Conservation (phyloP, 805 yeast species). For the Cyberlindnera amylophila region DNA sequence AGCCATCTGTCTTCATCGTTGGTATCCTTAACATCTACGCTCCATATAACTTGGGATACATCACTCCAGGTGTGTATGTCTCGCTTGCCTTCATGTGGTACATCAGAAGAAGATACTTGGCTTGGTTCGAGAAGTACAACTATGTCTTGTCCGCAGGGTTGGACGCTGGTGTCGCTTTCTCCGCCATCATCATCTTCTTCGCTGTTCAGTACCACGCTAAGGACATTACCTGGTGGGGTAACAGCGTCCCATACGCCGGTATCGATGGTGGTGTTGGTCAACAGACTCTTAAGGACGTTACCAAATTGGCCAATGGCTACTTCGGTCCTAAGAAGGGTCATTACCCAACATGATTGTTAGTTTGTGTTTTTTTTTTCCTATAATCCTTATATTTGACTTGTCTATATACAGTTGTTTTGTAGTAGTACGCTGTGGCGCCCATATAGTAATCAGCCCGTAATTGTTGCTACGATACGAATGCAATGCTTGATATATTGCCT, state of each 20-base stretch:
- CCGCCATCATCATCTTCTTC: conserved; percentile 26
- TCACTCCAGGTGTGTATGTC: conserved; percentile 28
- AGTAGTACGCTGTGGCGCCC: too few species aligned
- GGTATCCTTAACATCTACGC: conserved; percentile 45
- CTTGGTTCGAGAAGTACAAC: conserved; percentile 49
- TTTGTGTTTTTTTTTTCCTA: too few species aligned
- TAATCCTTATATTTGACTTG: too few species aligned
- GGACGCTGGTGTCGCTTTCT: conserved; percentile 23
- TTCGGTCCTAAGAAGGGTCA: conserved; percentile 21
- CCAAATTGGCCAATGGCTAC: conserved; percentile 15
- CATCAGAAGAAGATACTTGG: conserved; percentile 37
- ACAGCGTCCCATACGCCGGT: conserved; percentile 35
- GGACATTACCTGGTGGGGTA: conserved; percentile 64
- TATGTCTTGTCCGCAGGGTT: conserved; percentile 40
- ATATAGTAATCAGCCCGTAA: too few species aligned
- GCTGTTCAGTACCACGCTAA: conserved; percentile 39
- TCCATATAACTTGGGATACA: conserved; percentile 46
- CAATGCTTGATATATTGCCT: too few species aligned
- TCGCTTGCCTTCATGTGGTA: conserved; percentile 45
- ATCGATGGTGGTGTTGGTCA: conserved; percentile 34
- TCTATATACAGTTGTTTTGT: too few species aligned
- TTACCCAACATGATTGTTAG: too few species aligned
- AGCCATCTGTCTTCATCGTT: conserved; percentile 49
- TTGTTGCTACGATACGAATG: too few species aligned
- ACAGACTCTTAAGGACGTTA: conserved; percentile 9